Evolutionary conservation across 345 rosid genomes (phyloP).

Genomic region (Linum trigynum): DNA sequence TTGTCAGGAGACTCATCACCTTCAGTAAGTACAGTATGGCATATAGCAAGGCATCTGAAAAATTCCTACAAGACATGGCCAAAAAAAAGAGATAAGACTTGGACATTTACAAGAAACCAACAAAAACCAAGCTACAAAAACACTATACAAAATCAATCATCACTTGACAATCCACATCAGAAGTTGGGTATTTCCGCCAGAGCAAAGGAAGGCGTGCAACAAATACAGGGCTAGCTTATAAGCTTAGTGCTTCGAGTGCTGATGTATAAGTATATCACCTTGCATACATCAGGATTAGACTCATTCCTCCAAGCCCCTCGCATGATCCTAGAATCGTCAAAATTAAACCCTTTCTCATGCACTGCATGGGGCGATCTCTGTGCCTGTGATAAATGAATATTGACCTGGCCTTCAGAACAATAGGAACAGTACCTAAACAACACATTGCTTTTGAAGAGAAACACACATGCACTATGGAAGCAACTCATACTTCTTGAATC

Average conservation of each 20-base stretch:
- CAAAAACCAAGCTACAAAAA: neutral
- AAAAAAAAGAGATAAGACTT: conserved; percentile 13
- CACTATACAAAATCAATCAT: too few relatives aligned
- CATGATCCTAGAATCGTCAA: conserved; percentile 85
- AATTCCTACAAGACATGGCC: conserved; percentile 52
- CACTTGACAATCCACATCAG: too few relatives aligned
- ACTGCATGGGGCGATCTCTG: conserved; percentile 36
- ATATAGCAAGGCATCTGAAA: conserved; percentile 96
- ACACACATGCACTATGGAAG: neutral
- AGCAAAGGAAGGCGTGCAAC: neutral
- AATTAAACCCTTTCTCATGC: conserved; percentile 87
- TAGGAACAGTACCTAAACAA: neutral
- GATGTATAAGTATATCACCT: conserved; percentile 38
- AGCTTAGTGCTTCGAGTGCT: neutral
- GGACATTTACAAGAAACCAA: conserved; percentile 4
- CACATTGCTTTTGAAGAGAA: neutral
- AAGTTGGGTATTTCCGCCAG: too few relatives aligned
- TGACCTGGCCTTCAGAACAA: neutral
- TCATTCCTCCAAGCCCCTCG: conserved; percentile 99
- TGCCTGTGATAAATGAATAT: conserved; percentile 31
- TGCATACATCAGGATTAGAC: conserved; percentile 83
- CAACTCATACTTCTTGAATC: conserved; percentile 52
- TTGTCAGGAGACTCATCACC: conserved; percentile 94
- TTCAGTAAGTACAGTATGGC: conserved; percentile 99
- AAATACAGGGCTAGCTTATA: neutral